Conservation (phyloP, 2,329 filamentous ascomycete species). For the Talaromyces albobiverticillius region DNA sequence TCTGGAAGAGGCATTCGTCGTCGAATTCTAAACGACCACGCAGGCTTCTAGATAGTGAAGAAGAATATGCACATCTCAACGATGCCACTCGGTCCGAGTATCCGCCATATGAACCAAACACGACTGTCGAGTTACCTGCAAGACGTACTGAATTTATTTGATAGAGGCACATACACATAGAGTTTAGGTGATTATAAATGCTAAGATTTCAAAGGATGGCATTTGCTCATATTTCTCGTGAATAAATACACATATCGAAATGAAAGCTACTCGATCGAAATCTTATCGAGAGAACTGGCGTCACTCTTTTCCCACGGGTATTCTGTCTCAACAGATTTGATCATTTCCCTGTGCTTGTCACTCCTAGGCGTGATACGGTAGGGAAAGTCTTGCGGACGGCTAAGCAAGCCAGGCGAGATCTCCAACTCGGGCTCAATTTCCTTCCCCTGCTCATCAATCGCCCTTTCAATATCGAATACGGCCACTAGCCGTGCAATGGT, state of each 20-base stretch:
- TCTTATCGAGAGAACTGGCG: too few species aligned
- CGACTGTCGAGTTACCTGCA: neutral
- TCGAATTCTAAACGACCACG: neutral
- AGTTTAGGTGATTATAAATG: too few species aligned
- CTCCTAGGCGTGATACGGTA: conserved; percentile 33
- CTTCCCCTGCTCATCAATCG: conserved; percentile 32
- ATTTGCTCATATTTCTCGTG: too few species aligned
- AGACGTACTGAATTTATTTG: too few species aligned
- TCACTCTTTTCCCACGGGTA: conserved; percentile 41
- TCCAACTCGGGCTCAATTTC: conserved; percentile 33
- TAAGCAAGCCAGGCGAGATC: conserved; percentile 33
- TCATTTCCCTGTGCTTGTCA: conserved; percentile 28
- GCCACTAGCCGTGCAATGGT: conserved; percentile 45
- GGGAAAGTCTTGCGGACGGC: conserved; percentile 35
- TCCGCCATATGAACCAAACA: neutral
- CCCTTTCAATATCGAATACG: conserved; percentile 43
- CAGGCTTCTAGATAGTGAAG: neutral
- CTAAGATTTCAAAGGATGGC: too few species aligned
- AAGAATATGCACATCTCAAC: neutral
- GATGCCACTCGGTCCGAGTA: neutral
- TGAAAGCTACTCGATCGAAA: too few species aligned
- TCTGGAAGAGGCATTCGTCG: conserved; percentile 8
- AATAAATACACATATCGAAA: too few species aligned
- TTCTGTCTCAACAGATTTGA: conserved; percentile 29
- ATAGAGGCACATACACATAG: too few species aligned